Evolutionary conservation across 768 basidiomycete species (phyloP).

Genomic region (Hortiboletus campestris): DNA sequence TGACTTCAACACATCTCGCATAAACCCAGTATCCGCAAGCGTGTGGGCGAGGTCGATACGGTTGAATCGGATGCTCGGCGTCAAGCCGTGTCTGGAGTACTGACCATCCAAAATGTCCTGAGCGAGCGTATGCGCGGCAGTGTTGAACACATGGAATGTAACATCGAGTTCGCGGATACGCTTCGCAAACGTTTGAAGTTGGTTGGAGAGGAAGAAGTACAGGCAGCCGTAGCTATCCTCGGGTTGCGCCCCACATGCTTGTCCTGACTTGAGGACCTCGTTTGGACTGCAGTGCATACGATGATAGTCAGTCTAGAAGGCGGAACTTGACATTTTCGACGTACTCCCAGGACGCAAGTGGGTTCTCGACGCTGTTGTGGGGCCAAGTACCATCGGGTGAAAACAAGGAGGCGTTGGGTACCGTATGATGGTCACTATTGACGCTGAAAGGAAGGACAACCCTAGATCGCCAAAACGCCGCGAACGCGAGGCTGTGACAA

Average conservation of each 20-base stretch:
- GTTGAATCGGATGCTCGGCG: conserved; percentile 36
- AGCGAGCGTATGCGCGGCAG: conserved; percentile 39
- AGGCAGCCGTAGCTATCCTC: conserved; percentile 50
- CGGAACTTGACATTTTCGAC: conserved; percentile 10
- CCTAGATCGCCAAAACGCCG: conserved; percentile 39
- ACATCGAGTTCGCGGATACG: conserved; percentile 38
- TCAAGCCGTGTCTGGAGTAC: conserved; percentile 23
- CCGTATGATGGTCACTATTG: conserved; percentile 34
- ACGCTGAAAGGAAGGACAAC: conserved; percentile 46
- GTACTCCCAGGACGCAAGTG: conserved; percentile 50
- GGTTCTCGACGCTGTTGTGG: conserved; percentile 33
- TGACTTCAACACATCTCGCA: conserved; percentile 26
- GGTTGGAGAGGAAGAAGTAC: conserved; percentile 42
- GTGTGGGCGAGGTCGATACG: conserved; percentile 44
- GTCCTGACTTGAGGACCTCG: conserved; percentile 38
- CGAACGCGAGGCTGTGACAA: conserved; percentile 40
- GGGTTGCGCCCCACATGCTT: conserved; percentile 31
- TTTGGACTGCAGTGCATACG: conserved; percentile 32
- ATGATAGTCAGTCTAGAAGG: not conserved
- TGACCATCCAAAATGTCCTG: conserved; percentile 32
- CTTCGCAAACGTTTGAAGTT: conserved; percentile 38
- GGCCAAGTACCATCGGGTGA: conserved; percentile 45
- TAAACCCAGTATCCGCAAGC: conserved; percentile 34
- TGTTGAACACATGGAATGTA: conserved; percentile 33
- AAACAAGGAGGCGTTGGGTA: conserved; percentile 45